Evolutionary conservation across 805 yeast genomes (phyloP), one percentile per base, ranked within the genome.

Genomic region (Candida boidinii): DNA sequence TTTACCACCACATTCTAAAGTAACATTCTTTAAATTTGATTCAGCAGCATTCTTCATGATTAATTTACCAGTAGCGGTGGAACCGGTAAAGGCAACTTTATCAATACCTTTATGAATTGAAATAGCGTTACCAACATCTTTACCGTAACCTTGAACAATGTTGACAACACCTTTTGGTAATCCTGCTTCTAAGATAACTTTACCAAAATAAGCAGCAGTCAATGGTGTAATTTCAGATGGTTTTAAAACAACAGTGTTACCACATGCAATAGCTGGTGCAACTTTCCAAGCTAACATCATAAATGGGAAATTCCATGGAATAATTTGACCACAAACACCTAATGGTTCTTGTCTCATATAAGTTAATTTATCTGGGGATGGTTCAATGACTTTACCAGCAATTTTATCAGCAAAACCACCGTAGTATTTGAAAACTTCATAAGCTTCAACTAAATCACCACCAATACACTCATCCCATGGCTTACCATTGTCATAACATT

Each of bases 291-390:
- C 58, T 53, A 76, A 65, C 83, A 80, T 79, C 68, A 78, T 69
- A 45, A 80, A 61, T 40, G 90, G 90, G 69, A 79, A 80, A 56
- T 80, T 80, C 88, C 88, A 80, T 46, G 90, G 88, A 43, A 80
- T 77, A 44, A 81, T 79, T 54, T 78, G 83, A 31, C 85, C 92
- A 60, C 85, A 79, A 17, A 79, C 81, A 51, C 88, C 90, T 41
- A 79, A 56, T 43, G 76, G 76, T 50, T 68, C 71, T 45, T 72
- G 75, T 26, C 68, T 54, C 12, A 75, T 71, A 49, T 66, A 70
- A 15, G 69, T 66, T 35, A 72, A 60, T 52, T 74, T 76, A 19
- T 56, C 56, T 23, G 62, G 60, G 17, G 64, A 66, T 17, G 71
- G 69, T 44, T 74, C 73, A 42, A 77, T 67, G 23, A 75, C 66